Evolutionary conservation across 495 filamentous ascomycete genomes (phyloP).

Genomic region (Penicillium salamii): DNA sequence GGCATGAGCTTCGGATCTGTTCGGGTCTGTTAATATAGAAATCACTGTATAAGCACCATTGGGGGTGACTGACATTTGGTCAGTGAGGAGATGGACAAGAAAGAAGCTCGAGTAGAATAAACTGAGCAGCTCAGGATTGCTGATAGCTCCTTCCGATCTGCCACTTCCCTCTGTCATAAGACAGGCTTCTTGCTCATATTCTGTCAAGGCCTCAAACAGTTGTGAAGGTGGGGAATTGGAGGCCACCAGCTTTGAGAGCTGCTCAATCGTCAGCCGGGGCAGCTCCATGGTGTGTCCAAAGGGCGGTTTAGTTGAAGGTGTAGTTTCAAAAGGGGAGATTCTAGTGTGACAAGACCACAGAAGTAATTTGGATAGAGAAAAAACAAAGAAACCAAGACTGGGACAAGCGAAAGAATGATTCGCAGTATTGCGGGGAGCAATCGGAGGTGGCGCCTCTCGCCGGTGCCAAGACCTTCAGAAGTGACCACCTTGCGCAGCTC

Average conservation of each 20-base stretch:
- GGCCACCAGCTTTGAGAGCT: slow-evolving; percentile 36
- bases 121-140: slow-evolving; percentile 34
- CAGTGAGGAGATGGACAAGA: slow-evolving; percentile 49
- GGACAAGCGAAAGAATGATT: slow-evolving; percentile 8
- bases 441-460: slow-evolving; percentile 32
- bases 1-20: slow-evolving; percentile 52
- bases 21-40: not conserved
- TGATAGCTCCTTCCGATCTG: slow-evolving; percentile 1
- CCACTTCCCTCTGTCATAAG: slow-evolving; percentile 25
- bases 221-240: slow-evolving; percentile 34
- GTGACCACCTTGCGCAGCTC: slow-evolving; percentile 51
- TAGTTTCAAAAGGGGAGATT: not conserved
- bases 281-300: slow-evolving; percentile 27
- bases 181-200: slow-evolving; percentile 44
- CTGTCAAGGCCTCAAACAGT: slow-evolving; percentile 42
- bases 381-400: not conserved
- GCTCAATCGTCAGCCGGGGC: slow-evolving; percentile 33
- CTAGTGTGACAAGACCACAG: not conserved
- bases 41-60: not conserved
- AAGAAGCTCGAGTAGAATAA: slow-evolving; percentile 51
- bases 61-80: slow-evolving; percentile 43
- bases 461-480: slow-evolving; percentile 34
- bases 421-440: slow-evolving; percentile 31
- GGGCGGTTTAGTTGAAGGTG: not conserved
- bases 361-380: not conserved